phyloP scores from a whole-genome alignment of 345 rosid species.

The Populus simonii region DNA sequence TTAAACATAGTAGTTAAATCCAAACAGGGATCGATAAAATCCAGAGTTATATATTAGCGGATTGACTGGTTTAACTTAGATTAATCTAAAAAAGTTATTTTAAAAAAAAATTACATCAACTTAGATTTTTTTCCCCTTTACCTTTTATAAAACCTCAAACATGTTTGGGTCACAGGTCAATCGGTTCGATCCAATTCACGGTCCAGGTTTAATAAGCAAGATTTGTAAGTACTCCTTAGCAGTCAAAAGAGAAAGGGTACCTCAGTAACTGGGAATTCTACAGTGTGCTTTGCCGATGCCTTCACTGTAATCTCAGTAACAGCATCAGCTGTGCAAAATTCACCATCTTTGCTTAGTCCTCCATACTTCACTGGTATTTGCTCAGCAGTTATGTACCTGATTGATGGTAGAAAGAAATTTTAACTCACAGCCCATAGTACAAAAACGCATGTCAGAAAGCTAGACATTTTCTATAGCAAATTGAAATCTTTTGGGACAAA shows the following conservation, averaged over 20 bases:
- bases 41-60: too few relatives aligned
- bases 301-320: constrained; percentile 29
- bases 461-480: neutral
- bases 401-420: neutral
- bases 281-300: constrained; percentile 29
- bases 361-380: constrained; percentile 32
- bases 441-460: neutral
- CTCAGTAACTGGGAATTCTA: constrained; percentile 33
- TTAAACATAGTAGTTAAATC: neutral
- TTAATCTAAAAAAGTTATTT: too few relatives aligned
- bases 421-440: neutral
- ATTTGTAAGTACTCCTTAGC: neutral
- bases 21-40: too few relatives aligned
- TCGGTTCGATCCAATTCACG: too few relatives aligned
- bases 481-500: neutral
- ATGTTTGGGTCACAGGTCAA: too few relatives aligned
- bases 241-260: neutral
- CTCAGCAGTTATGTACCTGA: constrained; percentile 24
- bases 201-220: too few relatives aligned
- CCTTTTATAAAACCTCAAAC: too few relatives aligned
- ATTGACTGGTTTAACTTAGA: too few relatives aligned
- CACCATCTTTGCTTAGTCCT: constrained; percentile 27
- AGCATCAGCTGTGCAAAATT: constrained; percentile 20
- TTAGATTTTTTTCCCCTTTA: too few relatives aligned
- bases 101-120: too few relatives aligned